These are phyloP conservation scores for Aspergillus calidoustus DNA, from an alignment of 2,329 filamentous ascomycete genomes.

Conservation along the genomic window DNA sequence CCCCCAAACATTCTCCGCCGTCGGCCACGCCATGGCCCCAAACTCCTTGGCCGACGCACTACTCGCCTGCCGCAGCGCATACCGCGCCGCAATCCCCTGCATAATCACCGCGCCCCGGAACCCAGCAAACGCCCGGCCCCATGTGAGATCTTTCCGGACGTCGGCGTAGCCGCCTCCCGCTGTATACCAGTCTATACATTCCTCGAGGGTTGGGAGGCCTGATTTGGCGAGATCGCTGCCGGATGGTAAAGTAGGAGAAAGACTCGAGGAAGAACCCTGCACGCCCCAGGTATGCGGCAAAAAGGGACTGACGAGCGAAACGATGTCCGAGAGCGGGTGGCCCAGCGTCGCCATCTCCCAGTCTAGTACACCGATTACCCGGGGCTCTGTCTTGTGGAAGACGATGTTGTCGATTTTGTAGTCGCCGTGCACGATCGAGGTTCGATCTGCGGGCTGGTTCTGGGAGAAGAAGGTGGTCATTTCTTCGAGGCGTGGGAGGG, in stretches of 20 bases:
- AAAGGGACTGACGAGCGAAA: constrained; percentile 67
- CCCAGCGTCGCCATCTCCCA: constrained; percentile 99
- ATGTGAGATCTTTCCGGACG: constrained; percentile 60
- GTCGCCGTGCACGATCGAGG: constrained; percentile 86
- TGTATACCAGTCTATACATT: constrained; percentile 68
- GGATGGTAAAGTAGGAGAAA: not conserved
- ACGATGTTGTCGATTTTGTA: constrained; percentile 94
- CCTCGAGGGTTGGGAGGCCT: constrained; percentile 66
- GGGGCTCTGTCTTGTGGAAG: constrained; percentile 84
- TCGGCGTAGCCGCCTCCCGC: constrained; percentile 72
- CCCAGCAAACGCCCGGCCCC: constrained; percentile 67
- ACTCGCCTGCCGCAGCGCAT: constrained; percentile 84
- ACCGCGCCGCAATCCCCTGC: constrained; percentile 92
- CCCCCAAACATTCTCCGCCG: not conserved
- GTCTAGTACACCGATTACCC: constrained; percentile 91
- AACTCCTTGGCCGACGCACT: constrained; percentile 78
- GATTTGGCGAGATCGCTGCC: constrained; percentile 38
- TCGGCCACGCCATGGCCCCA: constrained; percentile 39
- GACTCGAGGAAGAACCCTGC: not conserved
- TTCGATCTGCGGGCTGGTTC: constrained; percentile 74
- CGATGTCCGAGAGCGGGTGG: constrained; percentile 86
- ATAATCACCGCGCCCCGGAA: constrained; percentile 65
- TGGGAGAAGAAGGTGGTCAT: constrained; percentile 75
- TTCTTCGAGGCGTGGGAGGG: constrained; percentile 80
- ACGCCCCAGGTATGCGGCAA: constrained; percentile 28